Percentiles rank a stretch among this genome's conserved stretches.
Conservation (phyloP, 768 basidiomycete species). For the Amyloporia xantha region DNA sequence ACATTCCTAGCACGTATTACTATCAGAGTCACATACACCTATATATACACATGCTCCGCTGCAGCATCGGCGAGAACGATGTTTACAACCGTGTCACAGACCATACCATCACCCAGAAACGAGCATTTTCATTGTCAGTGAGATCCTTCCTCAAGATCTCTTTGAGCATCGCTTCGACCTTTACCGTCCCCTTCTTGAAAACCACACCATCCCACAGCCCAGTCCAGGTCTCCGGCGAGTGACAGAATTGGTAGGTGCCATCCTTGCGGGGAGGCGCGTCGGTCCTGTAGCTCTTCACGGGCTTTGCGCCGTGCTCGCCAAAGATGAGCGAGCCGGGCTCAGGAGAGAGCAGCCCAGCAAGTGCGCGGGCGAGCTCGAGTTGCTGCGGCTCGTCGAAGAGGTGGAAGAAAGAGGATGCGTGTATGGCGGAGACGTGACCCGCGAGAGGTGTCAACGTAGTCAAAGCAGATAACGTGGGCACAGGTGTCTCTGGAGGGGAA, state of each 20-base stretch:
- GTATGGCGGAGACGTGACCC: conserved; percentile 28
- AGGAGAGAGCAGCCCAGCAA: conserved; percentile 38
- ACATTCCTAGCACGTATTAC: background rate
- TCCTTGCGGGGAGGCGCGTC: background rate
- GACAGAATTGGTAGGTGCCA: conserved; percentile 24
- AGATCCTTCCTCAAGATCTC: background rate
- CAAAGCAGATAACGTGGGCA: conserved; percentile 25
- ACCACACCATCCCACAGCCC: conserved; percentile 32
- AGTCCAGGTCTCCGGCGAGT: conserved; percentile 29
- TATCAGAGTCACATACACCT: background rate
- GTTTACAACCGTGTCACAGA: background rate
- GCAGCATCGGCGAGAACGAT: background rate
- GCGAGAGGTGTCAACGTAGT: conserved; percentile 32
- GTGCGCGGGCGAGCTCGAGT: conserved; percentile 32
- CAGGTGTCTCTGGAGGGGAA: background rate
- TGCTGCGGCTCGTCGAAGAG: conserved; percentile 38
- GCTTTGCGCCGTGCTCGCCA: conserved; percentile 32
- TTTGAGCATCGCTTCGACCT: conserved; percentile 15
- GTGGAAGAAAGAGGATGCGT: conserved; percentile 41
- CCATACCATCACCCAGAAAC: background rate
- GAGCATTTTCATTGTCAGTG: background rate
- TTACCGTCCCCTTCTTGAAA: conserved; percentile 28
- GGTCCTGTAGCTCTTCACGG: conserved; percentile 23
- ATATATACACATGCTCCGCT: background rate
- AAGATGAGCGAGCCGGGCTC: conserved; percentile 41